Base-by-base conservation (phyloP, 768 basidiomycete species). In the Paxillus rubicundulus region DNA sequence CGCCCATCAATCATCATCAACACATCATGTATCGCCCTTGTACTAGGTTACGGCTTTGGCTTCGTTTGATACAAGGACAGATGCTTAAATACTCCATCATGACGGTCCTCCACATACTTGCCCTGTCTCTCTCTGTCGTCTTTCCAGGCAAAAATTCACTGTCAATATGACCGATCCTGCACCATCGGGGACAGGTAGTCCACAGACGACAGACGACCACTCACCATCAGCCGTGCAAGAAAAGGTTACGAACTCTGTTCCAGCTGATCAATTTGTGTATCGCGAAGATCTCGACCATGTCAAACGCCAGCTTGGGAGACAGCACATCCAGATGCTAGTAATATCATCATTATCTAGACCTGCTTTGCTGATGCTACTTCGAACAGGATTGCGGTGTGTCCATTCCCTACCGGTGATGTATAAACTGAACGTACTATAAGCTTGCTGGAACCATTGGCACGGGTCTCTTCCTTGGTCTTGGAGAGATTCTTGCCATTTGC, bases 401-500 rank as follows among this genome's bases (percentile, higher is more conserved):
- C 6, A 24, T 53, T 14, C 50, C 16, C 20, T 50, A 13, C 9
- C 17, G 17, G 3, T 16, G 3, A 38, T 8, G 27, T 12, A 13
- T 30, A 20, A 4, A 32, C 41, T 60, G 37, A 62, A 7, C 14
- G 10, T 27, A 14, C 30, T 21, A 44, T 45, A 44, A 65, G 63
- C 56, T 70, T 51, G 66, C 65, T 13, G 66, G 68, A 20, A 60
- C 56, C 3, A 63, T 70, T 20, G 66, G 68, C 14, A 68, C 68
- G 0, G 68, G 68, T 10, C 61, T 70, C 16, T 70, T 70, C 52
- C 47, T 66, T 7, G 68, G 68, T 9, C 57, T 70, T 13, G 68
- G 68, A 24, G 40, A 63, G 45, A 55, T 70, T n/a, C 66, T 69
- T 7, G 44, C 59, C 5, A 21, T 52, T 10, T 56, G 56, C 21